Base-by-base conservation (phyloP, 2,329 filamentous ascomycete genomes). In the Bipolaris cookei region DNA sequence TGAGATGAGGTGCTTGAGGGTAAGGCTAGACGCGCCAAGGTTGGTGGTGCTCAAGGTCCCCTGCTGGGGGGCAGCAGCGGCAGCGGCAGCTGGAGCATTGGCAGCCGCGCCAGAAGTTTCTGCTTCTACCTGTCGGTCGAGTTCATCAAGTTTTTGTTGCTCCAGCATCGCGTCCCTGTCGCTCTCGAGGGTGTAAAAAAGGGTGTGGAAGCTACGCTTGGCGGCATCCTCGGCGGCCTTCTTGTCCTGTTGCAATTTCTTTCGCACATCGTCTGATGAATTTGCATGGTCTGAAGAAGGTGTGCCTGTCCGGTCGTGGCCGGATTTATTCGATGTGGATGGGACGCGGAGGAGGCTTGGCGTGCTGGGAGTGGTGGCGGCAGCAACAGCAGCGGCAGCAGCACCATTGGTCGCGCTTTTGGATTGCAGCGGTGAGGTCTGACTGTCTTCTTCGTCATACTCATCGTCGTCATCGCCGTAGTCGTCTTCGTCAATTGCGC, bases 131-230 rank as follows among this genome's bases (percentile, higher is more conserved):
- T 96, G 92, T 74, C 96, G 90, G 76, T 99, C 95, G 1, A 96
- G 92, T 76, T 98, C 95, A 72, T 99, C 95, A 23, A 99, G 84
- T 76, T 94, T 92, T 76, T 98, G 92, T 77, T 99, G 95, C 76
- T 99, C 95, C 55, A 98, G 79, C 95, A 99, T 98, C 46, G 95
- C 95, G 68, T 94, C 92, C 53, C 91, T 87, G 74, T 99, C 95
- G 74, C 94, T 95, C 77, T 99, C 95, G 30, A 98, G 83, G 1
- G 95, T 97, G 76, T 97, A 94, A 77, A 98, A 96, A 64, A 97
- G 84, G 8, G 92, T 96, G 73, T 97, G 90, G 77, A 97, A 98
- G 78, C 90, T 95, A 69, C 88, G 86, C 78, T 92, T 92, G 41
- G 92, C 95, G 48, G 90, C 89, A 71, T 96, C 92, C 71, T 97